Percentiles rank a stretch among this genome's conserved stretches.
Evolutionary conservation across 179 eudicot genomes (phyloP).

Genomic region (Dionaea muscipula): DNA sequence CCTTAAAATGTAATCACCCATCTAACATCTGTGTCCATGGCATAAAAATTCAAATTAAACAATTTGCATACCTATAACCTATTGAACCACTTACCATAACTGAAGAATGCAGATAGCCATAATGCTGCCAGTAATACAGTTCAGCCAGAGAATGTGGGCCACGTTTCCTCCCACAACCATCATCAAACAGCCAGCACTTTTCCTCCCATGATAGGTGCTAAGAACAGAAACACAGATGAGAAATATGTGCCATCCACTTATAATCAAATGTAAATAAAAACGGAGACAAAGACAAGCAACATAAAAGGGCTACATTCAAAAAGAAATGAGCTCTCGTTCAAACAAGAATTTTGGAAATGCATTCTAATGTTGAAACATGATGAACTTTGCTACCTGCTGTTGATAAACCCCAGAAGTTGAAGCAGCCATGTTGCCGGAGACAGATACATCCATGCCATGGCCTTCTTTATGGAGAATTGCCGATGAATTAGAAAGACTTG

Average conservation of each 20-base stretch:
- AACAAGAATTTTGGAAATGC: background rate
- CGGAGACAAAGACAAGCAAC: background rate
- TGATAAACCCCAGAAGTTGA: slow-evolving; percentile 12
- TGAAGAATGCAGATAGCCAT: slow-evolving; percentile 57
- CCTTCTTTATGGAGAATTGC: slow-evolving; percentile 9
- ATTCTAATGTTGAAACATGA: background rate
- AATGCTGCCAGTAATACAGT: slow-evolving; percentile 70
- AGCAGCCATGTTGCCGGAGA: slow-evolving; percentile 18
- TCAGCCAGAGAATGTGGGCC: slow-evolving; percentile 89
- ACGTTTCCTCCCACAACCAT: slow-evolving; percentile 46
- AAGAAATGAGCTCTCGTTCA: background rate
- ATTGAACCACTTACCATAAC: slow-evolving; percentile 40
- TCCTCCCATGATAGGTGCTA: slow-evolving; percentile 44
- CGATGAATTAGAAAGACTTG: slow-evolving; percentile 14
- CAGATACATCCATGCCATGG: slow-evolving; percentile 14
- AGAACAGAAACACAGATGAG: background rate
- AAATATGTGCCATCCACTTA: background rate
- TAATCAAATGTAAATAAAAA: background rate
- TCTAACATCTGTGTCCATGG: no score
- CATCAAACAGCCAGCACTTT: slow-evolving; percentile 60
- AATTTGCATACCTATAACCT: background rate
- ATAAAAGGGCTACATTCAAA: background rate
- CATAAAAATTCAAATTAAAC: background rate
- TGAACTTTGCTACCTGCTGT: slow-evolving; percentile 25
- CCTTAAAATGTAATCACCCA: no score